Base-by-base conservation (phyloP, 2,329 filamentous ascomycete species). In the Basipetospora chlamydospora region DNA sequence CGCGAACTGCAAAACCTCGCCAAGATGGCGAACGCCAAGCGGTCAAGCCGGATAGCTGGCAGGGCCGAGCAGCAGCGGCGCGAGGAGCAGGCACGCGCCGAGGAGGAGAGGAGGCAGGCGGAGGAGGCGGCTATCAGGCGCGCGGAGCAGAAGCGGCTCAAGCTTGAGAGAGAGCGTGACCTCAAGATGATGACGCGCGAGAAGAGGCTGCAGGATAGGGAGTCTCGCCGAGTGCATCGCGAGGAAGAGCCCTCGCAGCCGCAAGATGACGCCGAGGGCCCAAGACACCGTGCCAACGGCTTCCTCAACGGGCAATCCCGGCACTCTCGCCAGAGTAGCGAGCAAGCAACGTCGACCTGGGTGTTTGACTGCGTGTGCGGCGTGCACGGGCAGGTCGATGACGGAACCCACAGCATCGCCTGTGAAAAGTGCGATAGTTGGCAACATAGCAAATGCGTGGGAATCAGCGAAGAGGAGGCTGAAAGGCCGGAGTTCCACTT, bases 331-430 rank as follows among this genome's bases (percentile, higher is more conserved):
- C n/a, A n/a, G n/a, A n/a, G n/a, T n/a, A n/a, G n/a, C n/a, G n/a
- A n/a, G n/a, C n/a, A n/a, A n/a, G n/a, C n/a, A n/a, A n/a, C n/a
- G n/a, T n/a, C n/a, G n/a, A n/a, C 86, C 35, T 96, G 90, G 90
- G 71, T 85, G 26, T 98, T 98, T 47, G 90, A 98, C 53, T 98
- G 90, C 53, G 70, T 83, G 18, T 98, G 90, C 54, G 88, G 88
- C 18, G 70, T 86, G 16, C 78, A 94, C 54, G 90, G 90, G 16
- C 80, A 92, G 47, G 83, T 95, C 41, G 90, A 98, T 48, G 90
- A 96, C 53, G 90, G 90, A 25, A 80, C 84, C 6, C 87, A 94
- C 52, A 94, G 86, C 53, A 77, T 98, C 44, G 82, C 87, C 20
- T 98, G 90, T 58, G 90, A 98, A 52, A 77, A 69, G 46, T 98